Evolutionary conservation across 805 yeast genomes (phyloP).

Genomic region (Starmera pachycereana): DNA sequence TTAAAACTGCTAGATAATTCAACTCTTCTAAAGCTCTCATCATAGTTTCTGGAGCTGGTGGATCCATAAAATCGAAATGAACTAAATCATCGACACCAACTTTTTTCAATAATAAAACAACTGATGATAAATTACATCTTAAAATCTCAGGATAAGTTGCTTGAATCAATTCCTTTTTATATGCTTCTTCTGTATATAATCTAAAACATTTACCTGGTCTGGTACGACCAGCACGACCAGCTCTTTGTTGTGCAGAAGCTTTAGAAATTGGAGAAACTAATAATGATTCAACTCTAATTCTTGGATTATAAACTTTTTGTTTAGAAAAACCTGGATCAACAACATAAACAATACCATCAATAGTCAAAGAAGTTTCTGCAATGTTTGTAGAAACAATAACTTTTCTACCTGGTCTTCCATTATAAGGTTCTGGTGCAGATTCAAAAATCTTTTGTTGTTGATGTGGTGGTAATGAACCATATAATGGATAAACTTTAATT

Average conservation of each 20-base stretch:
- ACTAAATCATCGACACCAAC: slow-evolving; percentile 93
- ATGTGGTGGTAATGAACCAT: slow-evolving; percentile 93
- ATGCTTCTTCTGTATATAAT: slow-evolving; percentile 93
- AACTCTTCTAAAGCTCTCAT: slow-evolving; percentile 97
- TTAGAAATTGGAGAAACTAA: slow-evolving; percentile 93
- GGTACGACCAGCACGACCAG: slow-evolving; percentile 99
- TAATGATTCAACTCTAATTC: slow-evolving; percentile 89
- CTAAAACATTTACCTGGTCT: slow-evolving; percentile 97
- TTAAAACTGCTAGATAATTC: slow-evolving; percentile 80
- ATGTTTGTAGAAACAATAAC: slow-evolving; percentile 88
- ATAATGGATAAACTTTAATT: slow-evolving; percentile 78
- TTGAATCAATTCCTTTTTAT: slow-evolving; percentile 84
- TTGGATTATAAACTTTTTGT: slow-evolving; percentile 93
- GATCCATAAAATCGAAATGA: slow-evolving; percentile 97
- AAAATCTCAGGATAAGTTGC: slow-evolving; percentile 95
- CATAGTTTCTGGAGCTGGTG: slow-evolving; percentile 99
- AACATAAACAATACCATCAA: slow-evolving; percentile 94
- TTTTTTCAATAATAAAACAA: slow-evolving; percentile 88
- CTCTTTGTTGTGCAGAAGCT: slow-evolving; percentile 97
- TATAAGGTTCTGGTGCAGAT: slow-evolving; percentile 67
- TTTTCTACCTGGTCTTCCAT: slow-evolving; percentile 92
- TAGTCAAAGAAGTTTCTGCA: slow-evolving; percentile 96
- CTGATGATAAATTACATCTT: slow-evolving; percentile 81
- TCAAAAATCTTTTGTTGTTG: slow-evolving; percentile 92
- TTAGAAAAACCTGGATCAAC: slow-evolving; percentile 97